Percentiles rank a stretch among this genome's conserved stretches.
phyloP scores from a whole-genome alignment of 2,329 filamentous ascomycete genomes.

The Botrytis elliptica region DNA sequence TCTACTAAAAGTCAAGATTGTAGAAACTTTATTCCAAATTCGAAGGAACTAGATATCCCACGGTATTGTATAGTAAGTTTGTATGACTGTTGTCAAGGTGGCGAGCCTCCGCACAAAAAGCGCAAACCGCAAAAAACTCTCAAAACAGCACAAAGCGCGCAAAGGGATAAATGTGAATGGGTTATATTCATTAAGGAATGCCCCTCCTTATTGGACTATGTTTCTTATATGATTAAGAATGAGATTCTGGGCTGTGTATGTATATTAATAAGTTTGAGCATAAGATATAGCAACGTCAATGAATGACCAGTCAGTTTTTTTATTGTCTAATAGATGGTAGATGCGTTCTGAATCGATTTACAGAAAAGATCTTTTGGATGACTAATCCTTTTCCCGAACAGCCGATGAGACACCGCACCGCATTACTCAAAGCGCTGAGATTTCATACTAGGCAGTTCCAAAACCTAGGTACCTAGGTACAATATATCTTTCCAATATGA shows the following conservation, averaged over 20 bases:
- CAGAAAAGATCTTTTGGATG: no score
- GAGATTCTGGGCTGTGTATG: not conserved
- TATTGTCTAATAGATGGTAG: not conserved
- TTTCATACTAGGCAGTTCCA: no score
- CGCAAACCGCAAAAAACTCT: slow-evolving; percentile 14
- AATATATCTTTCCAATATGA: no score
- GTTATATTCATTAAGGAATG: not conserved
- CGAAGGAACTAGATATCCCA: not conserved
- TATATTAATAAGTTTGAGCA: not conserved
- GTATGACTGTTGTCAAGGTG: not conserved
- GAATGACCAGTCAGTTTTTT: not conserved
- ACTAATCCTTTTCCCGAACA: no score
- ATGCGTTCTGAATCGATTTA: not conserved
- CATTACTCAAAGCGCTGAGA: no score
- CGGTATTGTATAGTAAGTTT: not conserved
- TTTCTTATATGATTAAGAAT: not conserved
- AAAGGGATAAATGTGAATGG: not conserved
- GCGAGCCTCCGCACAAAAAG: slow-evolving; percentile 13
- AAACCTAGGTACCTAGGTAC: no score
- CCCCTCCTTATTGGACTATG: not conserved
- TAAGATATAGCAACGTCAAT: not conserved
- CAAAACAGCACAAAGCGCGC: slow-evolving; percentile 10
- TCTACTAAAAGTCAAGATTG: slow-evolving; percentile 4
- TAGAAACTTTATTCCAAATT: not conserved
- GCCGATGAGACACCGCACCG: no score